phyloP scores from a whole-genome alignment of 2,329 filamentous ascomycete species.

The Aspergillus sp. region DNA sequence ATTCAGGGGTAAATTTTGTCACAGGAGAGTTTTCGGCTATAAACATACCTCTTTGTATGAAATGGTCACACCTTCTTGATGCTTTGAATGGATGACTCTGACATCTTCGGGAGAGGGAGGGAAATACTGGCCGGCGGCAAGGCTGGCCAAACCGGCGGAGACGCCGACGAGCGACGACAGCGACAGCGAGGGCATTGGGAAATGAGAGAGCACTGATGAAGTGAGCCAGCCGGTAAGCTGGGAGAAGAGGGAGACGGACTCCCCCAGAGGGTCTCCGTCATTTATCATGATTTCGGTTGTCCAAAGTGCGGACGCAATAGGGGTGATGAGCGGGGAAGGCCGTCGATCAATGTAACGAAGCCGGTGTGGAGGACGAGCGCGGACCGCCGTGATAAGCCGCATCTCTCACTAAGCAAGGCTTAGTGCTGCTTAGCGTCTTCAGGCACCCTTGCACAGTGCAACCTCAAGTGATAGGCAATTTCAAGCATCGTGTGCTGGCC shows the following conservation, averaged over 20 bases:
- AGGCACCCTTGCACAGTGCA: background rate
- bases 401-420: background rate
- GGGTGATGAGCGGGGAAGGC: background rate
- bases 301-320: conserved; percentile 11
- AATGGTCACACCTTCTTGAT: conserved; percentile 49
- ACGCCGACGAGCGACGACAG: conserved; percentile 15
- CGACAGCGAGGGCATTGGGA: conserved; percentile 20
- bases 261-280: background rate
- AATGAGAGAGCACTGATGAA: background rate
- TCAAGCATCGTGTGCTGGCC: too few species aligned
- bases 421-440: background rate
- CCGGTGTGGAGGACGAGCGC: background rate
- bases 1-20: background rate
- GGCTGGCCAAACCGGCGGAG: conserved; percentile 24
- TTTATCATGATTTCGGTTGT: background rate
- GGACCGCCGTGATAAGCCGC: background rate
- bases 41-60: conserved; percentile 51
- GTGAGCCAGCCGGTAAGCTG: background rate
- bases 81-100: conserved; percentile 48
- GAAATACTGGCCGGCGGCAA: conserved; percentile 41
- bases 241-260: background rate
- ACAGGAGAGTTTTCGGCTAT: background rate
- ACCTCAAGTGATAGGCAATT: background rate
- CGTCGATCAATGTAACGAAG: conserved; percentile 23
- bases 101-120: conserved; percentile 48